Percentiles rank a stretch among this genome's conserved stretches.
Evolutionary conservation across 1,139 yeast genomes (phyloP).

Genomic region (Lodderomyces orthopsilosis): DNA sequence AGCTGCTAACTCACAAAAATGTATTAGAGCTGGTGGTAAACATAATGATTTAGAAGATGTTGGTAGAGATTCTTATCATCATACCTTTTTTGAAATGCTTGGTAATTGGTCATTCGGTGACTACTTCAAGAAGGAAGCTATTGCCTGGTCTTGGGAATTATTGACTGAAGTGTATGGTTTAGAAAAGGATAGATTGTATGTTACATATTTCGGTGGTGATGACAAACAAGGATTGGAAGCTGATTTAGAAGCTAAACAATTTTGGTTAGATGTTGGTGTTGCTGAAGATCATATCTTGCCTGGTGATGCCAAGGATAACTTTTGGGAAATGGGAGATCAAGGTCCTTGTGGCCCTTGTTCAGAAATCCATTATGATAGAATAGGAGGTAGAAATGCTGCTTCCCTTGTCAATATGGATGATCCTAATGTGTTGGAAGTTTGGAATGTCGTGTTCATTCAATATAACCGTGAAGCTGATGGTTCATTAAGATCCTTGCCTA

Average conservation of each 20-base stretch:
- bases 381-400: slow-evolving; percentile 96
- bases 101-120: slow-evolving; percentile 99
- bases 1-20: slow-evolving; percentile 94
- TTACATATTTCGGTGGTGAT: slow-evolving; percentile 95
- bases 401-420: slow-evolving; percentile 90
- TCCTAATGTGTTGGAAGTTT: slow-evolving; percentile 94
- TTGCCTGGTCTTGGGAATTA: slow-evolving; percentile 84
- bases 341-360: slow-evolving; percentile 99
- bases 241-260: slow-evolving; percentile 86
- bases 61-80: slow-evolving; percentile 96
- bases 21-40: slow-evolving; percentile 99
- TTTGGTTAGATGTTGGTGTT: slow-evolving; percentile 87
- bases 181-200: slow-evolving; percentile 77
- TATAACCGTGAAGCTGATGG: slow-evolving; percentile 90
- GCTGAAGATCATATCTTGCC: slow-evolving; percentile 90
- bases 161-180: slow-evolving; percentile 81
- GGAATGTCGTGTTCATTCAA: slow-evolving; percentile 97
- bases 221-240: slow-evolving; percentile 79
- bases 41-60: slow-evolving; percentile 98
- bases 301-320: slow-evolving; percentile 86
- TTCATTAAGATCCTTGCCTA: slow-evolving; percentile 80
- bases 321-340: slow-evolving; percentile 99
- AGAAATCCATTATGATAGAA: slow-evolving; percentile 94
- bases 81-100: slow-evolving; percentile 97
- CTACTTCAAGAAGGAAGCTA: slow-evolving; percentile 93